These are phyloP conservation scores for Berberis vulgaris DNA, from an alignment of 164 flowering plant genomes.

Conservation along the genomic window DNA sequence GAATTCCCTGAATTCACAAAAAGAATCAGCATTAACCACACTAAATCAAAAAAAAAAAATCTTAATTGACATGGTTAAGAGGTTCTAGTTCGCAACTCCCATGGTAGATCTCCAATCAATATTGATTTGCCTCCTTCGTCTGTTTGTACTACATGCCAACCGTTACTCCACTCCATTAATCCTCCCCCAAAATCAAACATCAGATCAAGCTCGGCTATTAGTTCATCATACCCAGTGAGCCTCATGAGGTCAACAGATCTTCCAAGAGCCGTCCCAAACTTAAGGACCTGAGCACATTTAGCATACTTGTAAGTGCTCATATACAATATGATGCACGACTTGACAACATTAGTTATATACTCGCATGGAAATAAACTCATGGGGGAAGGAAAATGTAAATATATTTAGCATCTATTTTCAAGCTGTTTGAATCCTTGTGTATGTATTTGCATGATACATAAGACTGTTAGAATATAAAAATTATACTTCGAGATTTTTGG, in stretches of 20 bases:
- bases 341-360: no score
- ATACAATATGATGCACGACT: no score
- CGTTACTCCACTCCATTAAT: constrained; percentile 30
- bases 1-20: constrained; percentile 29
- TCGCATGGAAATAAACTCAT: no score
- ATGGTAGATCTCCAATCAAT: constrained; percentile 42
- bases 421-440: not conserved
- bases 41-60: not conserved
- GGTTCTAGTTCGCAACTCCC: constrained; percentile 31
- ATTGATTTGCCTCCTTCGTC: constrained; percentile 42
- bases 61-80: not conserved
- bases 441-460: no score
- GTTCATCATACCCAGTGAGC: constrained; percentile 42
- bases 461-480: no score
- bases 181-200: constrained; percentile 46
- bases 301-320: not conserved
- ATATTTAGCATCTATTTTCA: not conserved
- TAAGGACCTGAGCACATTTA: constrained; percentile 30
- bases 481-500: no score
- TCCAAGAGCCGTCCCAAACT: constrained; percentile 39
- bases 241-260: constrained; percentile 40
- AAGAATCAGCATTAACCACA: not conserved
- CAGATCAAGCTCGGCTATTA: constrained; percentile 35
- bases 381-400: no score
- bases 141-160: constrained; percentile 39